Evolutionary conservation across 257 asterid species (phyloP), one percentile per base, ranked within the genome.

Genomic region (Catharanthus roseus): DNA sequence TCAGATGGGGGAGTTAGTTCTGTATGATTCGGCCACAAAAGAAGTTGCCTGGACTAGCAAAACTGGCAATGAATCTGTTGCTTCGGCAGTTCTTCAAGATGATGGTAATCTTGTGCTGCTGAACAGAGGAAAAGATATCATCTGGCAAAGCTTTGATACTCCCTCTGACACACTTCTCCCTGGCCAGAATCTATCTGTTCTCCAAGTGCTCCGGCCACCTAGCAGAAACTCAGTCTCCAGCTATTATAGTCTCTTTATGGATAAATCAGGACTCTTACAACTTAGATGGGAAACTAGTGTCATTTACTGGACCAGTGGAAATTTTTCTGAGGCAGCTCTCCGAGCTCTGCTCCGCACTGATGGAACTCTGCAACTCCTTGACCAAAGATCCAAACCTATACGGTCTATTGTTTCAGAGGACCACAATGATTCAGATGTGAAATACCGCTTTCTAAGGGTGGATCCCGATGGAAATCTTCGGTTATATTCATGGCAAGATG

Each of bases 381-480:
- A 80, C 56, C 78, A 70, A 38, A 55, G 68, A 53, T 77, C 77
- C 19, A 50, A 67, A 72, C 26, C 77, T 58, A 61, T 83, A 75
- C 80, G 81, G 87, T 80, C 85, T 31, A 77, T 74, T 26, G 75
- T 45, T 16, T 77, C 81, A 38, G 75, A 72, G 63, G 87, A 83
- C 68, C 85, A 83, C 24, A 66, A 68, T 55, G 87, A 83, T 73
- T 67, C 77, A 4, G 70, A 72, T 29, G 78, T 80, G 36, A 75
- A 68, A n/a, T 83, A 77, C 39, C 80, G 85, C 65, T 83, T 83
- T 72, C 81, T 83, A 42, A 75, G 87, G 78, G 74, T 83, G 70
- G 87, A 83, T 80, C 55, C 71, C 66, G 85, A 83, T 70, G 87
- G 87, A 36, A 83, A 83, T 67, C 87, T 83, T 55, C 77, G 87